phyloP scores from a whole-genome alignment of 2,329 filamentous ascomycete species.

The Fusarium torulosum region DNA sequence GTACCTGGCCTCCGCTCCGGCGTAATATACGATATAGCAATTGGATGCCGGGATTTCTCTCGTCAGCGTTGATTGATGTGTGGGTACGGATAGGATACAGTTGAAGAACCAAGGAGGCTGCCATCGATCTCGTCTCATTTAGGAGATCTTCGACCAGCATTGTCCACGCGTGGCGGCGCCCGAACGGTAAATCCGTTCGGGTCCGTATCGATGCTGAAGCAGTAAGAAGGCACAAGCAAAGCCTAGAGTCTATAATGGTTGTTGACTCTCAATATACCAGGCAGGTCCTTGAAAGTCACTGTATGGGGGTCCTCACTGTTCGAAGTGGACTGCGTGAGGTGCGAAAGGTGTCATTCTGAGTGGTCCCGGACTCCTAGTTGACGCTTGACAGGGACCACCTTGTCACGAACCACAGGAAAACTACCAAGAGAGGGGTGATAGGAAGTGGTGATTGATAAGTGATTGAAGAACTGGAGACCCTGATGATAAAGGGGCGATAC shows the following conservation, averaged over 20 bases:
- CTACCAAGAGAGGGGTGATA: slow-evolving; percentile 3
- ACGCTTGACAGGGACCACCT: slow-evolving; percentile 23
- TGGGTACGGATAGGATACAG: slow-evolving; percentile 1
- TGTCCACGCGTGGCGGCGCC: slow-evolving; percentile 5
- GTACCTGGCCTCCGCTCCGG: background rate
- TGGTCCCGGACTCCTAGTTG: slow-evolving; percentile 6
- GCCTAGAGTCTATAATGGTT: background rate
- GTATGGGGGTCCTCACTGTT: slow-evolving; percentile 11
- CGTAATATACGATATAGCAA: background rate
- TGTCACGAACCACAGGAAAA: slow-evolving; percentile 19
- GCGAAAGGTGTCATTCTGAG: slow-evolving; percentile 15
- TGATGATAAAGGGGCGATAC: background rate
- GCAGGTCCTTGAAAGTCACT: slow-evolving; percentile 3
- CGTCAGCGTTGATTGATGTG: slow-evolving; percentile 11
- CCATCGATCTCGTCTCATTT: slow-evolving; percentile 23
- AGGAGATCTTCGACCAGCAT: slow-evolving; percentile 32
- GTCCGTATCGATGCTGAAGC: background rate
- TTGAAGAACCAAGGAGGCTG: background rate
- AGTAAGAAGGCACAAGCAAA: background rate
- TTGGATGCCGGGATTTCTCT: background rate
- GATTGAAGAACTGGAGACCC: background rate
- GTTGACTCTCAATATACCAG: slow-evolving; percentile 4
- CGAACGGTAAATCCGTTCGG: slow-evolving; percentile 9
- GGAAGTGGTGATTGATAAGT: slow-evolving; percentile 2
- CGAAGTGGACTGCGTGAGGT: slow-evolving; percentile 14